Base-by-base conservation (phyloP, 768 basidiomycete species). In the Tylopilus sp. region DNA sequence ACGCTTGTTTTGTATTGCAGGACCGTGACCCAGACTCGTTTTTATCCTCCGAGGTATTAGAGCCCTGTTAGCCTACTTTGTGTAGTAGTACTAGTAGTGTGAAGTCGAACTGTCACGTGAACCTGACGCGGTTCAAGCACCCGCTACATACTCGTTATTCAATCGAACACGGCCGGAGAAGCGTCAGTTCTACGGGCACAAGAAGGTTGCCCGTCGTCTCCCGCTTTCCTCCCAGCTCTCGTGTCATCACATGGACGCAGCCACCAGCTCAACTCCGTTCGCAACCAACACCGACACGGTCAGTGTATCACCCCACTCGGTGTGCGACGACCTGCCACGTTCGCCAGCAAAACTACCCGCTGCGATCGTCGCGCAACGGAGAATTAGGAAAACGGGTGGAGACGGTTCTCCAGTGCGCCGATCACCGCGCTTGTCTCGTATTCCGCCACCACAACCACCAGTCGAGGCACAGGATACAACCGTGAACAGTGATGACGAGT, bases 271-370 rank as follows among this genome's bases (percentile, higher is more conserved):
- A 45, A 48, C 62, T 8, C 52, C 65, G 43, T 63, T 69, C n/a
- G n/a, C 42, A 26, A 73, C 12, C 25, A 45, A 75, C 60, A 69
- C 60, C 50, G 76, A 80, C 59, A 68, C 62, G 23, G 75, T 66
- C 60, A 71, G 77, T 53, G 72, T 73, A 12, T 69, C 74, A 41
- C 62, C 71, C 22, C 73, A 78, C 13, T 71, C 71, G 57, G 66
- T 78, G 23, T 75, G 78, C 61, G 78, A 80, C 64, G 80, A 78
- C 10, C 75, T 79, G 28, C 59, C 78, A 18, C 75, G 69, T 51
- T 79, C 82, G 6, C 79, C 79, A 31, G 80, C 81, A 66, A 78
- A 78, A 57, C 71, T 69, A 49, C 74, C 75, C 53, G 60, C 69
- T 21, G 63, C 73, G 7, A 58, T 70, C 42, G 55, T 65, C 22